phyloP scores from a whole-genome alignment of 208 protist genomes.

The Trypanosoma cruzi region DNA sequence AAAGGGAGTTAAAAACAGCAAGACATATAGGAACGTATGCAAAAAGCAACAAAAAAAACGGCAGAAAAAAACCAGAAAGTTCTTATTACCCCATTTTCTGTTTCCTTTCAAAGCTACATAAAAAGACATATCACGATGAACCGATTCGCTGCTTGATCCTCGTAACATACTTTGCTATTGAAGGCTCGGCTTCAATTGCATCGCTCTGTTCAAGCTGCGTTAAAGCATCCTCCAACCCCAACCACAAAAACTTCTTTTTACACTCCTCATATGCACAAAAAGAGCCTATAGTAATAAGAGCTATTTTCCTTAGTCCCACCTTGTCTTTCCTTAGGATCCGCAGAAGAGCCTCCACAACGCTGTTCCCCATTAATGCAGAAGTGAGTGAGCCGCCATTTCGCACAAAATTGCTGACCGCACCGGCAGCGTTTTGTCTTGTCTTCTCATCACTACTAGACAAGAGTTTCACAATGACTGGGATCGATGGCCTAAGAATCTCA shows the following conservation, averaged over 20 bases:
- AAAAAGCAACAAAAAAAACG: constrained; percentile 5
- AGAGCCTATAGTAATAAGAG: constrained; percentile 89
- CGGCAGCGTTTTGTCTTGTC: constrained; percentile 94
- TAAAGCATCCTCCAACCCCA: constrained; percentile 61
- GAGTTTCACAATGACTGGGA: constrained; percentile 80
- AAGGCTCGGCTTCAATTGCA: constrained; percentile 42
- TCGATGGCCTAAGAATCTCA: constrained; percentile 56
- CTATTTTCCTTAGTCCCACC: constrained; percentile 69
- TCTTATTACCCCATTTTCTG: not conserved
- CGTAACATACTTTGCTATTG: constrained; percentile 74
- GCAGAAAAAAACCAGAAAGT: no score
- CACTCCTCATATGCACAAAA: constrained; percentile 91
- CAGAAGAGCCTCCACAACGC: constrained; percentile 75
- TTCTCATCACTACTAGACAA: constrained; percentile 90
- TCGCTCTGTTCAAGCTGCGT: constrained; percentile 51
- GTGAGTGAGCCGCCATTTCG: constrained; percentile 89
- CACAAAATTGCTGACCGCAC: constrained; percentile 95
- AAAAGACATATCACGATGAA: constrained; percentile 11
- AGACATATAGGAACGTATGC: not conserved
- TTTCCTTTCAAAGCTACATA: not conserved
- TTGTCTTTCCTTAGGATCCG: constrained; percentile 78
- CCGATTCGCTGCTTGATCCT: constrained; percentile 47
- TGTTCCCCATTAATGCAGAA: constrained; percentile 53
- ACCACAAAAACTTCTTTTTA: constrained; percentile 49
- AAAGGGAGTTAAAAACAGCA: not conserved